Percentiles rank a stretch among this genome's conserved stretches.
phyloP scores from a whole-genome alignment of 2,329 filamentous ascomycete species.

The Pestalotiopsis sp. region DNA sequence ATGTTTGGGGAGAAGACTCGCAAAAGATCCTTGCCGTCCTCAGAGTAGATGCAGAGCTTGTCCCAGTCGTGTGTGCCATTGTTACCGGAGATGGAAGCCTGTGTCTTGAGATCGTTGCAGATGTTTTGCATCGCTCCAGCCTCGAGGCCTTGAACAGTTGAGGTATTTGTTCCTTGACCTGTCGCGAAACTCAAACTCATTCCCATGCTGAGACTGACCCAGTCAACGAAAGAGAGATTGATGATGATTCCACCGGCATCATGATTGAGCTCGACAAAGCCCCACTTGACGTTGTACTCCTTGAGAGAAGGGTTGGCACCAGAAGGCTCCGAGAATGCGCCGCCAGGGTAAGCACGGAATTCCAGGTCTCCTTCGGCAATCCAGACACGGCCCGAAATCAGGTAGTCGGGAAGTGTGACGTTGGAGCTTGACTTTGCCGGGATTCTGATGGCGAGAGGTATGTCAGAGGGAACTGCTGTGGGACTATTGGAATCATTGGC shows the following conservation, averaged over 20 bases:
- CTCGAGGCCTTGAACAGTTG: constrained; percentile 39
- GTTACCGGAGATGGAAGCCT: constrained; percentile 13
- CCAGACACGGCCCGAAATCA: constrained; percentile 34
- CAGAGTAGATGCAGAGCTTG: constrained; percentile 39
- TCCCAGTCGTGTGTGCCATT: constrained; percentile 26
- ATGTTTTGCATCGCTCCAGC: constrained; percentile 35
- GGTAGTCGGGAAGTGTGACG: neutral
- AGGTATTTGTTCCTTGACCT: constrained; percentile 23
- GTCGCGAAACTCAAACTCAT: constrained; percentile 41
- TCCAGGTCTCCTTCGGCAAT: constrained; percentile 34
- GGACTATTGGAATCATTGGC: neutral
- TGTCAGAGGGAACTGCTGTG: neutral
- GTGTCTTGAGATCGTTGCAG: constrained; percentile 29
- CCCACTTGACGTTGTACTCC: constrained; percentile 41
- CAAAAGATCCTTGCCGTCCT: constrained; percentile 31
- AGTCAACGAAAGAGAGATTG: constrained; percentile 53
- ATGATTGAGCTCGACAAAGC: constrained; percentile 46
- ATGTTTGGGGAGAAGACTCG: constrained; percentile 45
- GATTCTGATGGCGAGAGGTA: neutral
- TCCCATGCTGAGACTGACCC: constrained; percentile 49
- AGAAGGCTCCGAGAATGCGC: constrained; percentile 44
- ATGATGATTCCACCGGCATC: constrained; percentile 36
- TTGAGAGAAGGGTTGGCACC: constrained; percentile 39
- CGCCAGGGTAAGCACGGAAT: constrained; percentile 33
- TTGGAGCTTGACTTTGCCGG: neutral